Conservation (phyloP, 2,329 filamentous ascomycete genomes). For the Aspergillus fructus region DNA sequence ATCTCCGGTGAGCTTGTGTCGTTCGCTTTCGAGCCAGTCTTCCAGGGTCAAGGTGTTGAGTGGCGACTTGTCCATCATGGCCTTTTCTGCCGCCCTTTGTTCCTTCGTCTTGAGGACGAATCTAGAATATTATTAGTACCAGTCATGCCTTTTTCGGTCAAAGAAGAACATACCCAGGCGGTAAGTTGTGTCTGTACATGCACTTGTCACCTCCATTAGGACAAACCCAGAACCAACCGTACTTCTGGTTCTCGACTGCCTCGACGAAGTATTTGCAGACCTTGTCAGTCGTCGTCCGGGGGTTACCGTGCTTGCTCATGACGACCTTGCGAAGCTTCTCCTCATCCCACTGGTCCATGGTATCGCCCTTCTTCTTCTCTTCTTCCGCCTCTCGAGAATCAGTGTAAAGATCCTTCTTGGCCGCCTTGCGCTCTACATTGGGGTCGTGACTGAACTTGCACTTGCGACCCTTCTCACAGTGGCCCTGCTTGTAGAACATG, state of each 20-base stretch:
- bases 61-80: conserved; percentile 91
- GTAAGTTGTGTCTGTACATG: conserved; percentile 96
- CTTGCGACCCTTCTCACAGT: conserved; percentile 95
- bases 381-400: conserved; percentile 73
- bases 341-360: conserved; percentile 96
- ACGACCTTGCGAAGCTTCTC: conserved; percentile 91
- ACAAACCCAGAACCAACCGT: conserved; percentile 99
- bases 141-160: neutral
- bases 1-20: conserved; percentile 88
- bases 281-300: conserved; percentile 92
- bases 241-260: conserved; percentile 96
- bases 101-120: conserved; percentile 98
- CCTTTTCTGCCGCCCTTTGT: conserved; percentile 92
- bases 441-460: conserved; percentile 98
- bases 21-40: conserved; percentile 94
- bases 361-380: conserved; percentile 78
- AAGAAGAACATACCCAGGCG: conserved; percentile 71
- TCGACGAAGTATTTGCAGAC: conserved; percentile 99
- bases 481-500: conserved; percentile 94
- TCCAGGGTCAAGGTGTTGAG: conserved; percentile 92
- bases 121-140: conserved; percentile 47
- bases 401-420: conserved; percentile 88
- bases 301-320: conserved; percentile 94
- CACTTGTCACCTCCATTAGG: conserved; percentile 96
- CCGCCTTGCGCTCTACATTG: conserved; percentile 82